Percentiles rank a stretch among this genome's conserved stretches.
These are phyloP conservation scores for Ophiosphaerella herpotricha DNA, from an alignment of 2,329 filamentous ascomycete species.

Conservation along the genomic window DNA sequence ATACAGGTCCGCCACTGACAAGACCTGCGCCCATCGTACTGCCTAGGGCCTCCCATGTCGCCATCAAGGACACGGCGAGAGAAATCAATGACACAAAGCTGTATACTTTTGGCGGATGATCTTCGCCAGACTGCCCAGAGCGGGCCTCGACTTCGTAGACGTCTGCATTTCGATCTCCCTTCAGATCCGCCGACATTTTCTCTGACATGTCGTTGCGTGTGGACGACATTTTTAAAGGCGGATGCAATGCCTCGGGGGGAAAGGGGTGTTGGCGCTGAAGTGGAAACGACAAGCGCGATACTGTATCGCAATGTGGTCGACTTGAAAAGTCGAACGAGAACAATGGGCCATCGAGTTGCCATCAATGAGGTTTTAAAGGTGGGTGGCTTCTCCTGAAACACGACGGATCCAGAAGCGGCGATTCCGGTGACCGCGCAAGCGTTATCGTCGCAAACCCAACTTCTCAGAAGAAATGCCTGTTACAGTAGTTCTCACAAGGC, in stretches of 20 bases:
- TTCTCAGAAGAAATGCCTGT: not conserved
- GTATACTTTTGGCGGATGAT: not conserved
- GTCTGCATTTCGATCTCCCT: not conserved
- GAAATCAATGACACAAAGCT: not conserved
- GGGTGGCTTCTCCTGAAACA: not conserved
- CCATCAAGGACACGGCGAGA: conserved; percentile 5
- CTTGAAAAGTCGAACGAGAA: too few species aligned
- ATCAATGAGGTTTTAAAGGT: not conserved
- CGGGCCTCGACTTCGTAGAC: not conserved
- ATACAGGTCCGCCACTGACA: conserved; percentile 7
- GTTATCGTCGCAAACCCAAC: not conserved
- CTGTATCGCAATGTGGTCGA: too few species aligned
- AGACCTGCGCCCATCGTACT: conserved; percentile 10
- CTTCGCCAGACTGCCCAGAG: not conserved
- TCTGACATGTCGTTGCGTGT: not conserved
- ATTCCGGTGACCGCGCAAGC: not conserved
- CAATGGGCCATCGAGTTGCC: too few species aligned
- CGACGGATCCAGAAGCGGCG: not conserved
- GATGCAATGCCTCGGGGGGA: not conserved
- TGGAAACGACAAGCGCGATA: too few species aligned
- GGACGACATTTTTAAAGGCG: too few species aligned
- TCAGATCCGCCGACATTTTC: not conserved
- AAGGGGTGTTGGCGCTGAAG: not conserved
- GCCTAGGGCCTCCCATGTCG: conserved; percentile 10
- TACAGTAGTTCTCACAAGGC: not conserved